These are phyloP conservation scores for Hypoxylon rickii DNA, from an alignment of 495 filamentous ascomycete genomes.

Conservation along the genomic window DNA sequence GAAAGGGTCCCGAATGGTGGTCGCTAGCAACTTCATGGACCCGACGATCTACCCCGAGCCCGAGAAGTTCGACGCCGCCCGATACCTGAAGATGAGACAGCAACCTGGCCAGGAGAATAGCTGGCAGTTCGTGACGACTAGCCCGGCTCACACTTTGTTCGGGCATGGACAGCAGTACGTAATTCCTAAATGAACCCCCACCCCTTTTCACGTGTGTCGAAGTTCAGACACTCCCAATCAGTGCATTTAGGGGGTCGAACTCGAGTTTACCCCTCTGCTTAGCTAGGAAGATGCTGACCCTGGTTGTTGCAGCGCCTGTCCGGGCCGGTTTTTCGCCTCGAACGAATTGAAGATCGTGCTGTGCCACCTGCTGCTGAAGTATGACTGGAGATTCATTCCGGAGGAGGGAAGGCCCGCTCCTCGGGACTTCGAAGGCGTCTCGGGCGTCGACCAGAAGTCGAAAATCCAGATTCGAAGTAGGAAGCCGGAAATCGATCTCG, in stretches of 20 bases:
- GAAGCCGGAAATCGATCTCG: conserved; percentile 36
- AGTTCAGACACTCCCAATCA: no score
- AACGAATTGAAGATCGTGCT: conserved; percentile 56
- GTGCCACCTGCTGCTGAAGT: conserved; percentile 48
- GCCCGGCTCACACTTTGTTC: conserved; percentile 47
- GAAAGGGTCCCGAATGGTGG: conserved; percentile 50
- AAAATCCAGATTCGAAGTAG: conserved; percentile 37
- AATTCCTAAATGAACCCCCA: no score
- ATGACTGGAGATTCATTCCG: conserved; percentile 49
- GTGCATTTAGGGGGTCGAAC: no score
- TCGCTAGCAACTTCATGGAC: conserved; percentile 46
- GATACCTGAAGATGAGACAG: conserved; percentile 53
- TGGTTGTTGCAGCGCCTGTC: no score
- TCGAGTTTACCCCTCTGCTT: no score
- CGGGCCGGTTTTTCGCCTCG: conserved; percentile 56
- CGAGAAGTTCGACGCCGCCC: conserved; percentile 49
- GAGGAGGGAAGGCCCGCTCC: conserved; percentile 37
- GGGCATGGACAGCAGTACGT: conserved; percentile 57
- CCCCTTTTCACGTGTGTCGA: no score
- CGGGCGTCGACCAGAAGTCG: conserved; percentile 22
- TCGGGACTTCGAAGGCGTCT: conserved; percentile 24
- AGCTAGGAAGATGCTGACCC: no score
- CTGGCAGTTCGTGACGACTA: conserved; percentile 55
- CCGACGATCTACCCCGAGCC: conserved; percentile 49
- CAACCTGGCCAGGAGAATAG: conserved; percentile 49